Evolutionary conservation across 208 protist genomes (phyloP), one percentile per base, ranked within the genome.

Genomic region (Entamoeba dispar): DNA sequence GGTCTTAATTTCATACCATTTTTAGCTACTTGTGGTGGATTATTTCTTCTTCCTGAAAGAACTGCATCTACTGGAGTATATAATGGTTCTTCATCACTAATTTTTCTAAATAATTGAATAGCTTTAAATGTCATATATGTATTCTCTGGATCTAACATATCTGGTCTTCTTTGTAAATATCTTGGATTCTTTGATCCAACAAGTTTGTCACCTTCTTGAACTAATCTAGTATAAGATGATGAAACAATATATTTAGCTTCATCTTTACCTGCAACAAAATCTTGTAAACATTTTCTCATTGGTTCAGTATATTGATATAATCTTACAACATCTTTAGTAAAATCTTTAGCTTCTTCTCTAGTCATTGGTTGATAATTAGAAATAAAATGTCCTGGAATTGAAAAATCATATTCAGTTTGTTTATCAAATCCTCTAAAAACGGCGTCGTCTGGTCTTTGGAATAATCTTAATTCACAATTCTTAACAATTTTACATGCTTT

Each of bases 401-500:
- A 77, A 22, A 94, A 47, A 49, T 93, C 92, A n/a, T 27, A 10
- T 61, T 94, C 94, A 92, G 92, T 91, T 50, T 93, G 15, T 55
- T 93, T 92, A 92, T 95, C 95, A 49, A 61, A 55, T n/a, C 95
- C 95, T 55, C 92, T 93, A 49, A 94, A 49, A 17, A 95, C 22
- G 27, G 93, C 93, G 49, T 96, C 95, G 73, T 96, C 95, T 43
- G 95, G 95, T 27, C 95, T 38, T 92, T 95, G 95, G 95, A 96
- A 96, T 34, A 95, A 94, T n/a, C 95, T 47, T 38, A 91, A 95
- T 86, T 96, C 95, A 50, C 15, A 55, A 92, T 96, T 96, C 38
- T 91, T 91, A n/a, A 91, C 50, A 10, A 95, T 43, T 50, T 96
- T 96, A 50, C 93, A 19, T 7, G 92, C 15, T 5, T n/a, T 14